A percentile compares a stretch with the other conserved stretches of the same genome.
These are phyloP conservation scores for Zymoseptoria crescenta DNA, from an alignment of 2,329 filamentous ascomycete genomes.

Conservation along the genomic window DNA sequence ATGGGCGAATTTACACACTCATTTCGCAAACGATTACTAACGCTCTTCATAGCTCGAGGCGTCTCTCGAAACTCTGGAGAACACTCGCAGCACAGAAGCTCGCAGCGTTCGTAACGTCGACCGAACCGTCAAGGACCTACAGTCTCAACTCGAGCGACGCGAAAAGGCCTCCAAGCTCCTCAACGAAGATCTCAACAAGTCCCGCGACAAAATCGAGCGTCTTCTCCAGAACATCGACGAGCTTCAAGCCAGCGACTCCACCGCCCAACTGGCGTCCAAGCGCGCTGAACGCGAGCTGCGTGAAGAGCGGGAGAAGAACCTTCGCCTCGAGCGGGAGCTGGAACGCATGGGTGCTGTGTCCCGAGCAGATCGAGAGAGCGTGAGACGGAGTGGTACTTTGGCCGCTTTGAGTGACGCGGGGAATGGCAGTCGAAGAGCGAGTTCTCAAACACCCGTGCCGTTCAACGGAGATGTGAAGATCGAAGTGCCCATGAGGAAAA, in stretches of 20 bases:
- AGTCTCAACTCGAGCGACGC: slow-evolving; percentile 83
- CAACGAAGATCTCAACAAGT: slow-evolving; percentile 72
- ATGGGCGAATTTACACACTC: slow-evolving; percentile 32
- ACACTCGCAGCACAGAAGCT: slow-evolving; percentile 70
- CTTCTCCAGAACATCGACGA: slow-evolving; percentile 89
- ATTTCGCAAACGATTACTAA: not conserved
- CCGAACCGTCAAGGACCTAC: slow-evolving; percentile 85
- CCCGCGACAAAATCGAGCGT: slow-evolving; percentile 84
- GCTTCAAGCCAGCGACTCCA: slow-evolving; percentile 77
- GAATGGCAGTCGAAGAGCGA: slow-evolving; percentile 33
- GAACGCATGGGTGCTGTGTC: slow-evolving; percentile 60
- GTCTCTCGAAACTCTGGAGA: slow-evolving; percentile 79
- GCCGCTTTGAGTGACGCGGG: slow-evolving; percentile 36
- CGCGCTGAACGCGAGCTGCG: slow-evolving; percentile 83
- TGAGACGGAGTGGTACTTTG: slow-evolving; percentile 25
- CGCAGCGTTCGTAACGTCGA: slow-evolving; percentile 88
- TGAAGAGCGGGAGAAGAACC: slow-evolving; percentile 74
- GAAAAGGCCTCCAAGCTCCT: slow-evolving; percentile 78
- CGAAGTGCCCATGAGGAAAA: slow-evolving; percentile 33
- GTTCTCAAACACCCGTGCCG: slow-evolving; percentile 34
- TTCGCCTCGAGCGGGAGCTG: slow-evolving; percentile 79
- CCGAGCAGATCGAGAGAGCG: slow-evolving; percentile 51
- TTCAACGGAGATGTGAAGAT: slow-evolving; percentile 30
- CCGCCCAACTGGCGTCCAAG: slow-evolving; percentile 70
- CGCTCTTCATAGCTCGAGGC: slow-evolving; percentile 23